Evolutionary conservation across 2,329 filamentous ascomycete species (phyloP), one percentile per base, ranked within the genome.

Genomic region (Beauveria rudraprayagi): DNA sequence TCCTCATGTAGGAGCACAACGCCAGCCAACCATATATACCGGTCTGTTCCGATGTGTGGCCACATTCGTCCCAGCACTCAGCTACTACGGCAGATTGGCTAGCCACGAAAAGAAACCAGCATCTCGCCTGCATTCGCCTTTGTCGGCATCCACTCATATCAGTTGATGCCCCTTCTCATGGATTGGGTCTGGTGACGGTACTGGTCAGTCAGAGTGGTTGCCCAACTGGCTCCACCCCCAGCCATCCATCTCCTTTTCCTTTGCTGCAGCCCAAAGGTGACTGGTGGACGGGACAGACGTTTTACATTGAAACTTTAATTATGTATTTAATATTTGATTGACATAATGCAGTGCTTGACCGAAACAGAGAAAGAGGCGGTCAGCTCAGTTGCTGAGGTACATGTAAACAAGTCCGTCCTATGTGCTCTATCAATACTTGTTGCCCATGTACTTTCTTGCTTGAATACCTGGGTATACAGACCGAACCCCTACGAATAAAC

Each of bases 171-270:
- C 44, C 51, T 50, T 56, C 41, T 19, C 19, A 37, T 2, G 44
- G 44, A 56, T 51, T 44, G 59, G 59, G 59, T 61, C 59, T 56
- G 59, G 52, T 61, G 59, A 61, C 44, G 59, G 59, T 44, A 61
- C 44, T 61, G 48, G 56, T 46, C 56, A 60, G 22, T 52, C 56
- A 58, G 47, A 43, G 52, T 61, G 59, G 59, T 61, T 56, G 59
- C 59, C 59, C 59, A 56, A 61, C 52, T n/a, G 34, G 34, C 59
- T 24, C 59, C 59, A 61, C 59, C 59, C 59, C 58, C 58, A 61
- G 59, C 59, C 59, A 61, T 56, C 59, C 59, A 61, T 61, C 59
- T 56, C 43, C 22, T 40, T 51, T 61, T 51, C 44, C 8, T 34
- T 50, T 34, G 34, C 34, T 43, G 46, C 16, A 34, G 55, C 55